Evolutionary conservation across 2,329 filamentous ascomycete genomes (phyloP), one percentile per base, ranked within the genome.

Genomic region (Fusarium sp.): DNA sequence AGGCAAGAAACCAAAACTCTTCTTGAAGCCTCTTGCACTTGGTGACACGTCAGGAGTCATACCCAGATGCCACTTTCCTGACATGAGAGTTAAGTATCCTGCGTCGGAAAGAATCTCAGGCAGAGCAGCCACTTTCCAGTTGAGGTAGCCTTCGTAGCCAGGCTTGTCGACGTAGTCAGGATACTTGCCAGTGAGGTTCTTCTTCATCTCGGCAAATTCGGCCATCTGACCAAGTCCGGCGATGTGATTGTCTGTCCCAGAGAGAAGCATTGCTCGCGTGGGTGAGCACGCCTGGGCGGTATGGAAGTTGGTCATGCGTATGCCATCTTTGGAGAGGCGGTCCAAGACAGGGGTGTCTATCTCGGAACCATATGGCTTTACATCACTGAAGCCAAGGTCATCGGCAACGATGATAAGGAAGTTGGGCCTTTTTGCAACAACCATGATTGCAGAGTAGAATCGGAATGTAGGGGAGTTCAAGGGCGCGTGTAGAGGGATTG

Each of bases 261-360:
- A 89, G 81, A 90, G 86, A 60, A 90, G 85, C 89, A 90, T 90
- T 47, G 87, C 84, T 41, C 88, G 81, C 6, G 87, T 89, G 6
- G 88, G 89, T 55, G 87, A 89, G 79, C 88, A 90, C 50, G 88
- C 88, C 10, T 87, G 86, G 0, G 88, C 88, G 1, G 88, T 87
- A 75, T 90, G 88, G 78, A 89, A 90, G 68, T 89, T 87, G 0
- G 88, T 89, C 72, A 90, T 87, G 3, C 88, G 85, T 20, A 90
- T 75, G 17, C 88, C 85, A 34, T 84, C 79, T 55, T 82, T 77
- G 7, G 86, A 84, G 1, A 88, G 78, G 20, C 84, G 84, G 79
- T 90, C 87, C 26, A 90, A 82, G 72, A 87, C 86, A 6, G 88
- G 89, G 0, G 88, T 90, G 28, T 82, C 82, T 71, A 90, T 90